phyloP scores from a whole-genome alignment of 2,329 filamentous ascomycete species.

The Ustilaginoidea virens region DNA sequence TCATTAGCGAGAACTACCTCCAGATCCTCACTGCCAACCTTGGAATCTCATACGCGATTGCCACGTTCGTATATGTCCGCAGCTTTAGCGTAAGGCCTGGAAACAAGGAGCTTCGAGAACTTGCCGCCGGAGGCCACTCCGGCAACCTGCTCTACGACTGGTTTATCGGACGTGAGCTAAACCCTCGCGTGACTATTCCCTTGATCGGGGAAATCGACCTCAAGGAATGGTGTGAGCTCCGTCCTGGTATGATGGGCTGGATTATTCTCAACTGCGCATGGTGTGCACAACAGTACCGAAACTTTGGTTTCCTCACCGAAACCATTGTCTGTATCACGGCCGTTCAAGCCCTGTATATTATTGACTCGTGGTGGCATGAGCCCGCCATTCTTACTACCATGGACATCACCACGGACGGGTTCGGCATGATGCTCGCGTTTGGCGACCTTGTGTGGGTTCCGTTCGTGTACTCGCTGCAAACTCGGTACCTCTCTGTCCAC shows the following conservation, averaged over 20 bases:
- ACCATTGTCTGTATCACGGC: constrained; percentile 67
- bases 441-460: constrained; percentile 89
- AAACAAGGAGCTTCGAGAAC: constrained; percentile 56
- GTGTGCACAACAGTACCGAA: constrained; percentile 76
- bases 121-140: constrained; percentile 66
- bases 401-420: constrained; percentile 84
- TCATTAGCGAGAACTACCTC: constrained; percentile 80
- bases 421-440: constrained; percentile 89
- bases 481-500: constrained; percentile 70
- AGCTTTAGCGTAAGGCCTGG: constrained; percentile 72
- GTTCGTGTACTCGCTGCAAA: constrained; percentile 74
- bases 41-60: constrained; percentile 55
- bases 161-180: constrained; percentile 92
- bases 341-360: constrained; percentile 67
- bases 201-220: constrained; percentile 77
- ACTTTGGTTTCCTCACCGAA: constrained; percentile 69
- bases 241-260: constrained; percentile 87
- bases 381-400: constrained; percentile 82
- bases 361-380: constrained; percentile 81
- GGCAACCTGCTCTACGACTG: constrained; percentile 89
- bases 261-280: constrained; percentile 73
- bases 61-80: constrained; percentile 64
- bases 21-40: constrained; percentile 76
- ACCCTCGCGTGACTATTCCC: constrained; percentile 68
- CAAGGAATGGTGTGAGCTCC: constrained; percentile 77